phyloP scores from a whole-genome alignment of 2,329 filamentous ascomycete genomes.

The Fusarium nematophilum region DNA sequence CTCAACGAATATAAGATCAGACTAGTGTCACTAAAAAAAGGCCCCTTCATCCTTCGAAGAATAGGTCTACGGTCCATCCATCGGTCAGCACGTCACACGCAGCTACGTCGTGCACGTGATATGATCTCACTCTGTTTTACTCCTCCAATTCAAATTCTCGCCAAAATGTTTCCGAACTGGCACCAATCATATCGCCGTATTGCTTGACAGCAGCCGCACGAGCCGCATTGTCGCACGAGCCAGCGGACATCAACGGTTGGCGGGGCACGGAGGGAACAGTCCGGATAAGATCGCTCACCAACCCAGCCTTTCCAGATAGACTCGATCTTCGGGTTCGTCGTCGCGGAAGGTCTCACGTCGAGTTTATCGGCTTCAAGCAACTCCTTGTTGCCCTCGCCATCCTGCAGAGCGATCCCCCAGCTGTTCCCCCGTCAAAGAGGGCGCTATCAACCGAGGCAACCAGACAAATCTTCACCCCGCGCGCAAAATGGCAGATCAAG shows the following conservation, averaged over 20 bases:
- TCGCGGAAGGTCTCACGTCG: conserved; percentile 10
- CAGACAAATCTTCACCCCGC: conserved; percentile 33
- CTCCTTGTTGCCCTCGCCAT: conserved; percentile 6
- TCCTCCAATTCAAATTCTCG: not conserved
- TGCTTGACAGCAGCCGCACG: conserved; percentile 33
- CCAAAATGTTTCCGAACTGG: conserved; percentile 11
- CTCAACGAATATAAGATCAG: too few relatives aligned
- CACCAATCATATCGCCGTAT: conserved; percentile 34
- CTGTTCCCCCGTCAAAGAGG: not conserved
- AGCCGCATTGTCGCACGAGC: conserved; percentile 33
- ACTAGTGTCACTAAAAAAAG: too few relatives aligned
- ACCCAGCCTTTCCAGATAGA: conserved; percentile 33
- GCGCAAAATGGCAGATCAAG: conserved; percentile 49
- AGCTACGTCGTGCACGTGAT: conserved; percentile 24
- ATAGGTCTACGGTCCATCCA: too few relatives aligned
- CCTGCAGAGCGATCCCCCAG: conserved; percentile 1
- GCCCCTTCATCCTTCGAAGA: too few relatives aligned
- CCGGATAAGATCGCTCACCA: conserved; percentile 31
- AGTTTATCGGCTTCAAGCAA: conserved; percentile 4
- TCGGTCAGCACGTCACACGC: not conserved
- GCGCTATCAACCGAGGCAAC: conserved; percentile 6
- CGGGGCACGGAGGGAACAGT: conserved; percentile 33
- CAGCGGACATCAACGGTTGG: conserved; percentile 26
- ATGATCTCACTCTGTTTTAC: not conserved
- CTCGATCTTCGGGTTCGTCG: conserved; percentile 24